Conservation (phyloP, 257 asterid species). For the Penstemon davidsonii region DNA sequence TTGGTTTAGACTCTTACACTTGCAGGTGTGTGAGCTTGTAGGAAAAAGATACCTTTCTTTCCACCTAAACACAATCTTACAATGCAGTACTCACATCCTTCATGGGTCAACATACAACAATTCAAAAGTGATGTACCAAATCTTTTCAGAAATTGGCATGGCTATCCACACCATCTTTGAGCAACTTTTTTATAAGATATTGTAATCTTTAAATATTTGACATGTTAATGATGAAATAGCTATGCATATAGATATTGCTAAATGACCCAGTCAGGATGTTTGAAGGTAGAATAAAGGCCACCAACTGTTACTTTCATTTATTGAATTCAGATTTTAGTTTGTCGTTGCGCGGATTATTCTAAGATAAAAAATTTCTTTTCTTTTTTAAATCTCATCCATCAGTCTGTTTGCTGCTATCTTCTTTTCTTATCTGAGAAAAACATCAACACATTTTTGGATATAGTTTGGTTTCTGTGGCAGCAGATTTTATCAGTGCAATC, state of each 20-base stretch:
- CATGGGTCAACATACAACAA: not conserved
- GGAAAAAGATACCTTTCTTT: not conserved
- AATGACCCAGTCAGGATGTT: conserved; percentile 5
- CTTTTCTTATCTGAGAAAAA: conserved; percentile 19
- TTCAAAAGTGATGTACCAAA: not conserved
- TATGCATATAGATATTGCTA: conserved; percentile 9
- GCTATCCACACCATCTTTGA: not conserved
- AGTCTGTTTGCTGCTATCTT: conserved; percentile 20
- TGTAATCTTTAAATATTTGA: not conserved
- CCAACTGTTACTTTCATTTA: conserved; percentile 8
- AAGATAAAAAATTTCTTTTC: not conserved
- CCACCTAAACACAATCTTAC: not conserved
- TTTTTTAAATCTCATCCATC: not conserved
- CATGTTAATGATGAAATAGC: not conserved
- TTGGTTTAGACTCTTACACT: not conserved
- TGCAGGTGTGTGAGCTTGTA: conserved; percentile 9
- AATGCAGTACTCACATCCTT: conserved; percentile 3
- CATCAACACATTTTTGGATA: conserved; percentile 73
- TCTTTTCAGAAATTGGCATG: conserved; percentile 10
- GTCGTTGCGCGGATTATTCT: not conserved
- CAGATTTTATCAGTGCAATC: conserved; percentile 78
- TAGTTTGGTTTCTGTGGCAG: conserved; percentile 86
- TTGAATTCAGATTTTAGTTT: not conserved
- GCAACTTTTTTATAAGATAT: too few species aligned
- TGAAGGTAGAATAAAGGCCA: conserved; percentile 8